Conservation (phyloP, 805 yeast genomes). For the Komagataella kurtzmanii region DNA sequence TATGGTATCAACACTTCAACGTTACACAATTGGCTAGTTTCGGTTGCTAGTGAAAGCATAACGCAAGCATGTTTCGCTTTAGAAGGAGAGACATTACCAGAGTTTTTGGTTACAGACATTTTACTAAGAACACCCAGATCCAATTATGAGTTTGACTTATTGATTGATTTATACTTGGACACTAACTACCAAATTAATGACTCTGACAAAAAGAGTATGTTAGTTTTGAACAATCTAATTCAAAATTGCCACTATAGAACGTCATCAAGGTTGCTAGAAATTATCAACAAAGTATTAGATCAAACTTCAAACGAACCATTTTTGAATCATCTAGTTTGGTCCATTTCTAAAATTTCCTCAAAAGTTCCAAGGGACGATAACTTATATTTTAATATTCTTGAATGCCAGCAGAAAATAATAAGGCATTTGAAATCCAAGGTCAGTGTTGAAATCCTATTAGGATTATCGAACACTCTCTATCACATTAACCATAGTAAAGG, state of each 20-base stretch:
- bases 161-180: neutral
- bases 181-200: neutral
- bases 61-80: neutral
- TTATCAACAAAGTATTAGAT: neutral
- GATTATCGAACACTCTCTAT: constrained; percentile 1
- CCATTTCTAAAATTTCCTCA: constrained; percentile 5
- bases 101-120: neutral
- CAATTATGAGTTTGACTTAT: neutral
- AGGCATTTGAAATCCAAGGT: neutral
- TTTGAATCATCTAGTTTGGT: constrained; percentile 13
- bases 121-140: neutral
- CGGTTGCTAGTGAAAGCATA: neutral
- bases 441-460: neutral
- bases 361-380: constrained; percentile 7
- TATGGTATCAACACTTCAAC: neutral
- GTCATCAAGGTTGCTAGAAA: neutral
- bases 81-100: neutral
- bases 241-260: neutral
- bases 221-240: neutral
- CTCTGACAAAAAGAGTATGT: neutral
- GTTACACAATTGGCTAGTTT: neutral
- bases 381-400: constrained; percentile 1
- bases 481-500: neutral
- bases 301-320: neutral
- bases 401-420: neutral